Evolutionary conservation across 2,329 filamentous ascomycete species (phyloP).

Genomic region (Allantophomopsis cytisporea): DNA sequence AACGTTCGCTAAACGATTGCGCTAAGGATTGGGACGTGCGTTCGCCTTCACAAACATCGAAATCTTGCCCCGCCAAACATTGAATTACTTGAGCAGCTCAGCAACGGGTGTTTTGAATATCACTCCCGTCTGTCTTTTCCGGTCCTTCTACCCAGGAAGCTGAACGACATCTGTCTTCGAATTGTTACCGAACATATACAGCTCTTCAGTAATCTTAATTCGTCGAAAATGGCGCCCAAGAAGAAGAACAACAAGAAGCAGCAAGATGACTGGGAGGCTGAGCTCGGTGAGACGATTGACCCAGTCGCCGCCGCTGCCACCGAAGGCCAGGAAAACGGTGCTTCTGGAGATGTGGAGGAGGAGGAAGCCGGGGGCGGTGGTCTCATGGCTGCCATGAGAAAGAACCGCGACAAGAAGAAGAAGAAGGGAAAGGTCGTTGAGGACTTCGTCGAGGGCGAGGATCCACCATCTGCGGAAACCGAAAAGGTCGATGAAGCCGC

Average conservation of each 20-base stretch:
- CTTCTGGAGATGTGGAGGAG: constrained; percentile 32
- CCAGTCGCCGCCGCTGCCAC: constrained; percentile 38
- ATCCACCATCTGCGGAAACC: constrained; percentile 28
- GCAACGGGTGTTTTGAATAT: too few species aligned
- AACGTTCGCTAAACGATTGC: too few species aligned
- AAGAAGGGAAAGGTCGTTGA: constrained; percentile 72
- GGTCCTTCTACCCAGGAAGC: too few species aligned
- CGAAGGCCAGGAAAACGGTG: constrained; percentile 29
- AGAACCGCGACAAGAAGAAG: constrained; percentile 72
- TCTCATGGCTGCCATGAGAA: constrained; percentile 67
- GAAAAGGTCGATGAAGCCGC: constrained; percentile 12
- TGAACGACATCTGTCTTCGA: too few species aligned
- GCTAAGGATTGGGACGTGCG: too few species aligned
- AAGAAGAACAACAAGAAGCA: constrained; percentile 86
- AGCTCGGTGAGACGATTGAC: constrained; percentile 64
- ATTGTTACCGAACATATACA: too few species aligned
- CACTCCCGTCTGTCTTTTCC: too few species aligned
- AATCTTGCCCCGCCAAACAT: too few species aligned
- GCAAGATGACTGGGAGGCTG: constrained; percentile 82
- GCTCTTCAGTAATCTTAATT: too few species aligned
- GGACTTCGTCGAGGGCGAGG: constrained; percentile 61
- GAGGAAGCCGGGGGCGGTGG: constrained; percentile 57
- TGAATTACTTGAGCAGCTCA: too few species aligned
- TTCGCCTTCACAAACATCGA: too few species aligned
- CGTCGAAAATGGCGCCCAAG: constrained; percentile 68